phyloP scores from a whole-genome alignment of 2,329 filamentous ascomycete species.

The Hymenoscyphus fructigenus region DNA sequence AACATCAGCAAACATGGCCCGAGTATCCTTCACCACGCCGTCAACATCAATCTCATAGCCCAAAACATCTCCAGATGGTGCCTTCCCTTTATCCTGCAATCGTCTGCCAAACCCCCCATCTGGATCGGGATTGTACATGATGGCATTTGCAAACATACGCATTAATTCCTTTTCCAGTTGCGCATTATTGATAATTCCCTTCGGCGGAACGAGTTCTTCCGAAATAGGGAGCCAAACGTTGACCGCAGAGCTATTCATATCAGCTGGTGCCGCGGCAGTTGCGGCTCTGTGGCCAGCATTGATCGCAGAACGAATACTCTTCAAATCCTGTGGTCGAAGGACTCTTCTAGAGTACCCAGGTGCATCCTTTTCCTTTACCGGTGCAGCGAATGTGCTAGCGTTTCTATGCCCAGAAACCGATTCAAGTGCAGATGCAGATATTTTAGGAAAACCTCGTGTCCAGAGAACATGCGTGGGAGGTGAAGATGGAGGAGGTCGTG shows the following conservation, averaged over 20 bases:
- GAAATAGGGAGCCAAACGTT: slow-evolving; percentile 67
- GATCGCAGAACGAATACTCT: slow-evolving; percentile 73
- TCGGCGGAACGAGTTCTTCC: slow-evolving; percentile 78
- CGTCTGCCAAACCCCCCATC: slow-evolving; percentile 59
- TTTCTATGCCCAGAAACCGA: slow-evolving; percentile 75
- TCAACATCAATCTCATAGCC: slow-evolving; percentile 75
- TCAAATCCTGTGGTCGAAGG: slow-evolving; percentile 73
- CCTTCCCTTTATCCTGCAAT: slow-evolving; percentile 42
- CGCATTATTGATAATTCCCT: slow-evolving; percentile 86
- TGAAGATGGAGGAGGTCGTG: slow-evolving; percentile 47
- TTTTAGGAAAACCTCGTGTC: slow-evolving; percentile 73
- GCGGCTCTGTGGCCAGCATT: slow-evolving; percentile 69
- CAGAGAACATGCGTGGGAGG: slow-evolving; percentile 70
- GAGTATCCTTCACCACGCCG: slow-evolving; percentile 81
- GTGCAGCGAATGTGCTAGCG: slow-evolving; percentile 76
- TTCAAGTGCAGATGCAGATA: slow-evolving; percentile 70
- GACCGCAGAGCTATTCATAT: slow-evolving; percentile 52
- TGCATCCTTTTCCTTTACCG: slow-evolving; percentile 71
- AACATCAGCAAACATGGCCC: slow-evolving; percentile 87
- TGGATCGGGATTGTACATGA: slow-evolving; percentile 95
- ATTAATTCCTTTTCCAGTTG: slow-evolving; percentile 92
- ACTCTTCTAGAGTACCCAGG: slow-evolving; percentile 75
- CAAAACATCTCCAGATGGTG: slow-evolving; percentile 39
- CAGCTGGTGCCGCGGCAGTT: slow-evolving; percentile 60
- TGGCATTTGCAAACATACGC: slow-evolving; percentile 95